Evolutionary conservation across 768 basidiomycete genomes (phyloP), one percentile per base, ranked within the genome.

Genomic region (Hydnum rufescens): DNA sequence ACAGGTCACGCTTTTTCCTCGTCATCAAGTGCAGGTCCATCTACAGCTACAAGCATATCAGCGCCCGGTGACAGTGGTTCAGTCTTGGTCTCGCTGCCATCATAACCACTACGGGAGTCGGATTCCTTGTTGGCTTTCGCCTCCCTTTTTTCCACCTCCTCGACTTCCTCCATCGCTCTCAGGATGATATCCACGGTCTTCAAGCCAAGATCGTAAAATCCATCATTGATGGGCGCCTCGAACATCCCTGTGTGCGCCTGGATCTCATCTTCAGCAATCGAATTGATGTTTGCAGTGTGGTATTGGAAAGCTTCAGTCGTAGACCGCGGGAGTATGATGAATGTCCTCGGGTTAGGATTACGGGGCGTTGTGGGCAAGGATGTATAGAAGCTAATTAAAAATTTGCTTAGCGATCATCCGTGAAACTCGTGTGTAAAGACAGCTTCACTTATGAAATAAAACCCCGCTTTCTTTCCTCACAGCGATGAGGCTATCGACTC

Each of bases 171-270:
- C 13, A 47, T 13, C 13, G 44, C 44, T 26, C 44, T 61, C 29
- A 55, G 54, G 3, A 65, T 58, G 3, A 55, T 60, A 5, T 74
- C 70, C 18, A 76, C 78, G 0, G 76, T 74, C 43, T 72, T 67
- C 32, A 92, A 66, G 1, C 88, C 90, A 4, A 95, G 69, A 58
- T 78, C 77, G 60, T 92, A 92, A 65, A 88, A 95, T 19, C 88
- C 88, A 58, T 92, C 88, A 60, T 95, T 93, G 23, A 76, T 77
- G 57, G 69, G 72, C 3, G 76, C 73, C 54, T 73, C 71, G 65
- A 95, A 96, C 82, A 96, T 93, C 31, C 79, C 79, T 32, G 76
- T 84, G 61, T 96, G 90, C 4, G 86, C 89, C 54, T 80, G 70
- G 5, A 92, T 65, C 64, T 93, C 89, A 60, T 89, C 82, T 23